Base-by-base conservation (phyloP, 2,329 filamentous ascomycete genomes). In the Calonectria hongkongensis region DNA sequence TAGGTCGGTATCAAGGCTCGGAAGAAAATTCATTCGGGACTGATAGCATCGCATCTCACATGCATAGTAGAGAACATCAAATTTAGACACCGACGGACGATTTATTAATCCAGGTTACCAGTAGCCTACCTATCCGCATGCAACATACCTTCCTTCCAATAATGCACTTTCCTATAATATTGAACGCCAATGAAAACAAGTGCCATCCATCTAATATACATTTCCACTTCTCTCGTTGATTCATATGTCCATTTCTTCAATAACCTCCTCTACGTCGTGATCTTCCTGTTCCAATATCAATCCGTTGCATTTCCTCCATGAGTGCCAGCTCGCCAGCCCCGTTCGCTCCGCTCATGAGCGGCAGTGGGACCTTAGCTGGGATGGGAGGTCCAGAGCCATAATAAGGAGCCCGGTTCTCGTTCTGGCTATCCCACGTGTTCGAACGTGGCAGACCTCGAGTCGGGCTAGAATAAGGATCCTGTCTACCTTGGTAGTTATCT, bases 271-370 rank as follows among this genome's bases (percentile, higher is more conserved):
- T 87, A 54, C 90, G 85, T 78, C 89, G 85, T 30, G 89, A 88
- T 71, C 91, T 85, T 4, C 91, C 91, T 28, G 86, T 86, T n/a
- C 92, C 92, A 75, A 93, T 89, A 78, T 93, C 91, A 73, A 93
- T 93, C 60, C 87, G 87, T 78, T 89, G 91, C 87, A 96, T 89
- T 84, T 96, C 94, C 74, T 94, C 88, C 83, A 93, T 89, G 66
- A 96, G 84, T 25, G 92, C 90, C 83, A 88, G 87, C 74, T 90
- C 86, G 70, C 84, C 82, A 18, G 82, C 84, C 65, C 82, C 85
- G 41, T 84, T 83, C 6, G 82, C 83, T 39, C 85, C 87, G 74
- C 85, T 88, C 85, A 87, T 88, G n/a, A 83, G 68, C 30, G 81
- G 80, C 27, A 93, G 82, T 1, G 93, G 92, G 10, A 94, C 86